These are phyloP conservation scores for Juglanconis sp. DNA, from an alignment of 2,329 filamentous ascomycete genomes.

Conservation along the genomic window DNA sequence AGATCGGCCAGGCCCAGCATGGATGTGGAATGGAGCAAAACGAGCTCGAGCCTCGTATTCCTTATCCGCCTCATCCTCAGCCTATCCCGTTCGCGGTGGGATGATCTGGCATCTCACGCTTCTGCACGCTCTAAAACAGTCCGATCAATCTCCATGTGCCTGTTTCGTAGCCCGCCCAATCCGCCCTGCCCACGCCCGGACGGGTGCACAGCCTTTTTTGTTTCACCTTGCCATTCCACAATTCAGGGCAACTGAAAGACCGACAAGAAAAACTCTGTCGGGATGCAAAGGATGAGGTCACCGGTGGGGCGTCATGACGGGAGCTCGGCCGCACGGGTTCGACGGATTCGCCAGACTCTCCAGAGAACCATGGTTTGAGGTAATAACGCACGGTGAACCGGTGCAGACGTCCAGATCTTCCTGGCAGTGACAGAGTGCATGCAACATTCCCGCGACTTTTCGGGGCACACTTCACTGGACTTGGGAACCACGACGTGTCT, in stretches of 20 bases:
- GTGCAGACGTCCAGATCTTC: background rate
- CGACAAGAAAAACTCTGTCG: background rate
- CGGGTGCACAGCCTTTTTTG: background rate
- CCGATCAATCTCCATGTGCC: background rate
- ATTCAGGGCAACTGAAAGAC: too few species aligned
- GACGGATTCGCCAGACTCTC: too few species aligned
- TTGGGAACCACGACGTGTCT: too few species aligned
- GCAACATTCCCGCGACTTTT: background rate
- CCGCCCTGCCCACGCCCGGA: too few species aligned
- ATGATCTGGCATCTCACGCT: conserved; percentile 2
- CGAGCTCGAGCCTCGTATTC: conserved; percentile 15
- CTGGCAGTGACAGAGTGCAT: background rate
- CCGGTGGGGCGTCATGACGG: background rate
- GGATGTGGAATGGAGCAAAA: too few species aligned
- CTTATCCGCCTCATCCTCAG: background rate
- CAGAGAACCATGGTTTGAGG: background rate
- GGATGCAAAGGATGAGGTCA: background rate
- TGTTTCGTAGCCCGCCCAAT: background rate
- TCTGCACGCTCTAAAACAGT: conserved; percentile 16
- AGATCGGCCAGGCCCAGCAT: too few species aligned
- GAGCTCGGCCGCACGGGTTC: background rate
- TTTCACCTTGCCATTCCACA: too few species aligned
- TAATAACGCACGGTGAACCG: background rate
- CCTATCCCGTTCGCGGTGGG: conserved; percentile 1
- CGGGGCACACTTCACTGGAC: too few species aligned